Evolutionary conservation across 495 filamentous ascomycete genomes (phyloP).

Genomic region (Gamarada debralockiae): DNA sequence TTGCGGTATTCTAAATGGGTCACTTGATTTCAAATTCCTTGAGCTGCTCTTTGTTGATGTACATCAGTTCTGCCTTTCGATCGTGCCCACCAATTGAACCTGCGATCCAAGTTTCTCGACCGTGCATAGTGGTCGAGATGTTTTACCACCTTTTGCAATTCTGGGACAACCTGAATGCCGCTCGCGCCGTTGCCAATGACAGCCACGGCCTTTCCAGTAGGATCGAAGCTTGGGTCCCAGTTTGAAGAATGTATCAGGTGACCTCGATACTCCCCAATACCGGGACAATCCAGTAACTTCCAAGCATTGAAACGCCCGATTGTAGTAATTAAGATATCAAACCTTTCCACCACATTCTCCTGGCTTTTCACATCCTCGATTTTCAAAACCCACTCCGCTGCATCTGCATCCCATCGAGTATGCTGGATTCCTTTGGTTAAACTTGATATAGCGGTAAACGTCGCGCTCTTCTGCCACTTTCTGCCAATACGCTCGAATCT

Average conservation of each 20-base stretch:
- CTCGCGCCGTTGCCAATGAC: constrained; percentile 58
- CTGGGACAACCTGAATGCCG: constrained; percentile 52
- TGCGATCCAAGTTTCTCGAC: constrained; percentile 52
- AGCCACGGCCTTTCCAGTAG: constrained; percentile 48
- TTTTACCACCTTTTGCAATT: constrained; percentile 45
- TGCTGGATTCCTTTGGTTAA: constrained; percentile 40
- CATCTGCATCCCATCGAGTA: constrained; percentile 40
- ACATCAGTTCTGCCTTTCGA: not conserved
- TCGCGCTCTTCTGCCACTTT: constrained; percentile 44
- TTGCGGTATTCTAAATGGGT: not conserved
- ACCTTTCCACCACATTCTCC: constrained; percentile 37
- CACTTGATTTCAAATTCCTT: not conserved
- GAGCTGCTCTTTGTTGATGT: not conserved
- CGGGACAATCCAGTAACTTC: constrained; percentile 48
- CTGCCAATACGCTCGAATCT: constrained; percentile 56
- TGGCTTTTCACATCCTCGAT: constrained; percentile 11
- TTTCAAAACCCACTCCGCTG: constrained; percentile 43
- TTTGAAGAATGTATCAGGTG: constrained; percentile 49
- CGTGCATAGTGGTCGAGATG: constrained; percentile 55
- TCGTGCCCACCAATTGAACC: constrained; percentile 32
- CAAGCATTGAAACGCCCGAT: constrained; percentile 54
- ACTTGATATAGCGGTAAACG: constrained; percentile 43
- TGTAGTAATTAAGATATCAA: constrained; percentile 49
- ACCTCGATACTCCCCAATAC: constrained; percentile 45
- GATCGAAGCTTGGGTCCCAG: constrained; percentile 47